Conservation (phyloP, 1,284 basidiomycete genomes). For the Ustilago esculenta region DNA sequence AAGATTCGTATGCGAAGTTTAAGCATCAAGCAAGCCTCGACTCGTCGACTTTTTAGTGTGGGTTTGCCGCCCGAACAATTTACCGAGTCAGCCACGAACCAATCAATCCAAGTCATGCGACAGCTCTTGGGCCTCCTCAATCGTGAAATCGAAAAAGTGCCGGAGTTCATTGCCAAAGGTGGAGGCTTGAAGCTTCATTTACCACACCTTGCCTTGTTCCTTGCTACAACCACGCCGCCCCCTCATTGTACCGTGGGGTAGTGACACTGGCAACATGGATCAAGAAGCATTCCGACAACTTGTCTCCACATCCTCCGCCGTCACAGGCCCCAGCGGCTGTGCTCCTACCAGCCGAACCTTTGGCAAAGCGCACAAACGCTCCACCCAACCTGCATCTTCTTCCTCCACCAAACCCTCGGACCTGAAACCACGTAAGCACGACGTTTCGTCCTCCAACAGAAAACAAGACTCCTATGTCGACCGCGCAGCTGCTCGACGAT, state of each 20-base stretch:
- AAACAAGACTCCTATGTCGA: slow-evolving; percentile 26
- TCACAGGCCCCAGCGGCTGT: neutral
- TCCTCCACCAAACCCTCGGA: slow-evolving; percentile 20
- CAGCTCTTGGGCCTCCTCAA: no score
- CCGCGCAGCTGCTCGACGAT: slow-evolving; percentile 41
- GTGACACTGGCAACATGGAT: slow-evolving; percentile 41
- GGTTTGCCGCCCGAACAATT: slow-evolving; percentile 19
- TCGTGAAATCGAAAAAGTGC: no score
- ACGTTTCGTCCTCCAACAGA: slow-evolving; percentile 2
- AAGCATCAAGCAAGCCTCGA: no score
- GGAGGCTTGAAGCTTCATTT: neutral
- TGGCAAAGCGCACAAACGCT: slow-evolving; percentile 30
- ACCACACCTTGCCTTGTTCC: no score
- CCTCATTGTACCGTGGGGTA: no score
- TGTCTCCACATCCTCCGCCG: slow-evolving; percentile 24
- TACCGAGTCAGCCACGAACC: slow-evolving; percentile 26
- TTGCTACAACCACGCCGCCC: no score
- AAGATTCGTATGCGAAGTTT: slow-evolving; percentile 8
- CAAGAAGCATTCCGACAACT: slow-evolving; percentile 57
- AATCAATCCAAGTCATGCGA: no score
- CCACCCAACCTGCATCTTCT: neutral
- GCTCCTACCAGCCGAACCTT: slow-evolving; percentile 9
- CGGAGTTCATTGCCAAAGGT: no score
- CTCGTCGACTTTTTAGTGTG: neutral
- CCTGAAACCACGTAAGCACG: slow-evolving; percentile 27